Base-by-base conservation (phyloP, 306 rosid species). In the Glycine soja region DNA sequence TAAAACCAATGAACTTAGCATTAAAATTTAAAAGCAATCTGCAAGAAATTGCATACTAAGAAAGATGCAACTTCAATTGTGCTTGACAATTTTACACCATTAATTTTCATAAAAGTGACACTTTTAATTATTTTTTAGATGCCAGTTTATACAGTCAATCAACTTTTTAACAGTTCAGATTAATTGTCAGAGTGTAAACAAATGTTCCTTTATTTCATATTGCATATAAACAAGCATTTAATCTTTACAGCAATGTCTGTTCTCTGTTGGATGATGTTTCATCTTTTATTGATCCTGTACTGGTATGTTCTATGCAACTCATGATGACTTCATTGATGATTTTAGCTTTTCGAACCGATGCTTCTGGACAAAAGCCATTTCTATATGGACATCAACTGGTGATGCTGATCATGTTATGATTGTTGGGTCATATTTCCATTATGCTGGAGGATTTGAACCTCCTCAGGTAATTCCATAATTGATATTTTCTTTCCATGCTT, bases 351-450 rank as follows among this genome's bases (percentile, higher is more conserved):
- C 96, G 24, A 91, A 91, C 87, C 91, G 96, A 18, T 88, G 96
- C 69, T 93, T 91, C 77, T 91, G 86, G 85, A 91, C 96, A 8
- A 93, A 93, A 70, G 96, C 96, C 54, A 90, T 91, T 74, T 90
- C 94, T 14, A 88, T 93, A 83, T 91, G 97, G 97, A 90, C 96
- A 13, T 93, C 97, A 72, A 90, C 93, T 4, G 90, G 97, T 45
- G 96, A 93, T 80, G 86, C 90, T 18, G 97, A 93, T 72, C 97
- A 93, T 42, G 88, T 83, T 61, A 71, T 91, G 91, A 87, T 93
- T 67, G 94, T 91, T 4, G 97, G 96, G 15, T 90, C 96, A 8
- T 93, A 93, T 70, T 93, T 93, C 79, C 94, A 91, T 82, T 93
- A 91, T 4, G 90, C 97, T 7, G 91, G 96, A 65, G 94, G 94